These are phyloP conservation scores for Phaeodactylum tricornutum DNA, from an alignment of 108 stramenopile species.

Conservation along the genomic window DNA sequence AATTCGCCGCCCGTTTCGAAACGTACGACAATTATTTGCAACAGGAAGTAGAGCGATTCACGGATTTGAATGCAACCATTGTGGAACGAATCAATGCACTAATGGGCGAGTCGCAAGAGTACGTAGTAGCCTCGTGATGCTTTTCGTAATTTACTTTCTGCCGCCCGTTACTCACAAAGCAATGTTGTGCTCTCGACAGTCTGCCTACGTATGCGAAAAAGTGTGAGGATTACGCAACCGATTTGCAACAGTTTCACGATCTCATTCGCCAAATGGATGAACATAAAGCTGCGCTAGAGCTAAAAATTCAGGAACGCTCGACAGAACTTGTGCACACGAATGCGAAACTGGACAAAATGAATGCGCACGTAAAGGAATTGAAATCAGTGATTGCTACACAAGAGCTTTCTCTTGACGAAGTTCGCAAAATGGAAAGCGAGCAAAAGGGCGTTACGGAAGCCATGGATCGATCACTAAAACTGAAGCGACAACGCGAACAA, in stretches of 20 bases:
- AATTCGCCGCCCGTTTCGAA: conserved; percentile 65
- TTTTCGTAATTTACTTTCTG: too few relatives aligned
- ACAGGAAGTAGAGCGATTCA: conserved; percentile 54
- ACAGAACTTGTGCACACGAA: conserved; percentile 49
- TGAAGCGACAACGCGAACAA: conserved; percentile 30
- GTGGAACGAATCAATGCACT: conserved; percentile 48
- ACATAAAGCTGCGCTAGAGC: conserved; percentile 46
- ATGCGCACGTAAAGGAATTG: conserved; percentile 26
- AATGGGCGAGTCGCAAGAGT: conserved; percentile 44
- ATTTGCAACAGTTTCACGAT: conserved; percentile 82
- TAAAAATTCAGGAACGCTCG: conserved; percentile 48
- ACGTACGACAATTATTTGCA: conserved; percentile 47
- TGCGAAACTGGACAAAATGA: conserved; percentile 25
- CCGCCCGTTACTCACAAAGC: too few relatives aligned
- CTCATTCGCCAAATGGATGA: conserved; percentile 72
- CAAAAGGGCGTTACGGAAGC: conserved; percentile 52
- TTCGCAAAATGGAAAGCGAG: conserved; percentile 56
- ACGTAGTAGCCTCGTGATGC: conserved; percentile 21
- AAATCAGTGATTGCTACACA: conserved; percentile 39
- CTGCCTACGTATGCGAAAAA: conserved; percentile 56
- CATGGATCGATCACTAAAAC: conserved; percentile 25
- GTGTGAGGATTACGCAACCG: conserved; percentile 57
- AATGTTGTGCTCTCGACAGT: too few relatives aligned
- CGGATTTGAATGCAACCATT: conserved; percentile 48
- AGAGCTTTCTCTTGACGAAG: conserved; percentile 60